Evolutionary conservation across 345 rosid species (phyloP).

Genomic region (Syzygium aromaticum): DNA sequence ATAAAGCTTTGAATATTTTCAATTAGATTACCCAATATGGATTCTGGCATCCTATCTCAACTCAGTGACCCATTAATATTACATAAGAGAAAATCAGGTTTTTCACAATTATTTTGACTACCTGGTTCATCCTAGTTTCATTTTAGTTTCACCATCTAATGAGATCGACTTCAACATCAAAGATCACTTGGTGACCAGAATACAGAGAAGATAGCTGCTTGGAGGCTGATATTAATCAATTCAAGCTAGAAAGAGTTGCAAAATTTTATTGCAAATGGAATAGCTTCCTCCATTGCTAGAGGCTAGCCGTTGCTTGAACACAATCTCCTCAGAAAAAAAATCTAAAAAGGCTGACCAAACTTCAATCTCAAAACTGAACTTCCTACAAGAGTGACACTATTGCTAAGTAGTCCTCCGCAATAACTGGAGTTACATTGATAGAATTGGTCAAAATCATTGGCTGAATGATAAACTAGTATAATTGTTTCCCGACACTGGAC

Average conservation of each 20-base stretch:
- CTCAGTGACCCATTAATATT: background rate
- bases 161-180: background rate
- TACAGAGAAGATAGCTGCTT: background rate
- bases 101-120: background rate
- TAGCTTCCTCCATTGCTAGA: background rate
- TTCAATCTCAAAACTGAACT: background rate
- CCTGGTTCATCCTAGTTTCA: background rate
- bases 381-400: background rate
- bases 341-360: background rate
- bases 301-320: background rate
- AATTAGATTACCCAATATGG: fast-evolving
- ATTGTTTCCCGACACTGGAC: background rate
- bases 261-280: background rate
- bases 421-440: background rate
- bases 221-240: background rate
- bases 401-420: fast-evolving
- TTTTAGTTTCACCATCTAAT: background rate
- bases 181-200: background rate
- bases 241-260: background rate
- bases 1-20: background rate
- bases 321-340: background rate
- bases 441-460: background rate
- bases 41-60: background rate
- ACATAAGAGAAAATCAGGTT: background rate
- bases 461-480: background rate